phyloP scores from a whole-genome alignment of 2,329 filamentous ascomycete genomes.

The Alternaria solani region DNA sequence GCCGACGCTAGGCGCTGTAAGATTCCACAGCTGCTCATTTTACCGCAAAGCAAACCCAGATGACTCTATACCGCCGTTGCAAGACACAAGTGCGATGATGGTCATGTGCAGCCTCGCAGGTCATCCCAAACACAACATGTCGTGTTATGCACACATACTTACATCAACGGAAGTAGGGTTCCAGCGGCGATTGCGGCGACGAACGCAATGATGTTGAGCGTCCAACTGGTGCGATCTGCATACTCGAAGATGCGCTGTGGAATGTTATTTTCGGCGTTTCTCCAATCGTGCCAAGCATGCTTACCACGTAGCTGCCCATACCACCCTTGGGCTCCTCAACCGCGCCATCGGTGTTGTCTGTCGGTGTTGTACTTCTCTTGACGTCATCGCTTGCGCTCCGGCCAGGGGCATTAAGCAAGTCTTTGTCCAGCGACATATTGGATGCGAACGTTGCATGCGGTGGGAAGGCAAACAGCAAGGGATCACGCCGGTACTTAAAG shows the following conservation, averaged over 20 bases:
- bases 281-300: conserved; percentile 2
- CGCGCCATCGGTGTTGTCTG: conserved; percentile 10
- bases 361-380: conserved; percentile 3
- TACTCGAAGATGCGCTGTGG: conserved; percentile 48
- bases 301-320: conserved; percentile 36
- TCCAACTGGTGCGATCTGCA: conserved; percentile 44
- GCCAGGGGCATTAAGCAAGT: conserved; percentile 13
- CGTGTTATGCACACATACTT: background rate
- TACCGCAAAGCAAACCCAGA: background rate
- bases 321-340: conserved; percentile 26
- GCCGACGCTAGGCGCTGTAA: background rate
- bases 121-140: background rate
- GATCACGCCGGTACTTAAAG: background rate
- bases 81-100: background rate
- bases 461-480: background rate
- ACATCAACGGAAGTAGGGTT: conserved; percentile 58
- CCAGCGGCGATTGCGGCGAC: conserved; percentile 55
- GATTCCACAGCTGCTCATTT: background rate
- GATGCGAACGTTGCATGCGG: background rate
- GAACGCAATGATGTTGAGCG: conserved; percentile 42
- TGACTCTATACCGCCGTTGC: background rate
- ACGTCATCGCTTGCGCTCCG: conserved; percentile 13
- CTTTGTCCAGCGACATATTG: conserved; percentile 20
- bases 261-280: background rate
- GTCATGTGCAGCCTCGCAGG: background rate